A percentile compares a stretch with the other conserved stretches of the same genome.
These are phyloP conservation scores for Dendrobium chrysotoxum DNA, from an alignment of 106 monocot genomes.

Conservation along the genomic window DNA sequence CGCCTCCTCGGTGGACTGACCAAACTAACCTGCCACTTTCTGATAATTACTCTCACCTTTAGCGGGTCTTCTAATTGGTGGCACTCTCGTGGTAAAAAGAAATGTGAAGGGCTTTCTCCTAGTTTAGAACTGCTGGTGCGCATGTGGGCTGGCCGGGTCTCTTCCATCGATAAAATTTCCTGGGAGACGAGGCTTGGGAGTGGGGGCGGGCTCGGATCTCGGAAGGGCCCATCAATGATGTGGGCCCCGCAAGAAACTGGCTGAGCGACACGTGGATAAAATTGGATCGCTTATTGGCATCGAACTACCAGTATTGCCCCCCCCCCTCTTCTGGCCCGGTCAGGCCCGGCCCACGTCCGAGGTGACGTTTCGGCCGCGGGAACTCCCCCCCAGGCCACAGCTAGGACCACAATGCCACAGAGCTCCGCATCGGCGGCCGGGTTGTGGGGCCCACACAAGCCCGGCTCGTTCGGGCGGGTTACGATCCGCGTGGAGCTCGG, in stretches of 20 bases:
- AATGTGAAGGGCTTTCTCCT: not conserved
- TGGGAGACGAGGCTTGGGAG: not conserved
- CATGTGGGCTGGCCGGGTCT: not conserved
- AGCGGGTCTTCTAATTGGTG: too few relatives aligned
- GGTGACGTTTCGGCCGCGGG: not conserved
- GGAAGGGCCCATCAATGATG: constrained; percentile 3
- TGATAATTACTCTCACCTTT: not conserved
- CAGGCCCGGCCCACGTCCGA: not conserved
- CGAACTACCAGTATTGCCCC: not conserved
- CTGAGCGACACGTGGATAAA: not conserved
- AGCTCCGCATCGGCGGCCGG: too few relatives aligned
- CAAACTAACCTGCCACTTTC: not conserved
- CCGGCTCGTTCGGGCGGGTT: too few relatives aligned
- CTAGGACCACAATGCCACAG: too few relatives aligned
- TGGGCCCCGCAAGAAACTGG: not conserved
- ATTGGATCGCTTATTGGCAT: not conserved
- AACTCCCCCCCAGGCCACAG: not conserved
- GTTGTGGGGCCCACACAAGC: too few relatives aligned
- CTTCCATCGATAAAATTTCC: not conserved
- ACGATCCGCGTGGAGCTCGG: too few relatives aligned
- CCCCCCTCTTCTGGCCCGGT: not conserved
- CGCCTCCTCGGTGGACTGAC: not conserved
- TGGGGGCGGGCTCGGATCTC: constrained; percentile 5
- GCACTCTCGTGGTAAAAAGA: not conserved
- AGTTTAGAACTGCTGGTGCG: not conserved